These are phyloP conservation scores for Suillus weaverae DNA, from an alignment of 768 basidiomycete species.

Conservation along the genomic window DNA sequence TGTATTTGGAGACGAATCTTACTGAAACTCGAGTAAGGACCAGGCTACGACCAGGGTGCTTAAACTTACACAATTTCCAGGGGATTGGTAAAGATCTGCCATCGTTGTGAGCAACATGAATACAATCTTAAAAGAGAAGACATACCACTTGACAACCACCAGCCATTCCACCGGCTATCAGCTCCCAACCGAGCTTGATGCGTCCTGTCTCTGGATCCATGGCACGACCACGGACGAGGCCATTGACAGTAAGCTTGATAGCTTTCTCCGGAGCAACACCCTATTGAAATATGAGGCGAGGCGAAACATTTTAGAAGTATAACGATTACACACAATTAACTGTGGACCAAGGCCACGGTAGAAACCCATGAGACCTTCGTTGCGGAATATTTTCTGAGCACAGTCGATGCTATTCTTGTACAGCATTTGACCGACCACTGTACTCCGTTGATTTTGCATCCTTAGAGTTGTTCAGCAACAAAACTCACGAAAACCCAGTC, in stretches of 20 bases:
- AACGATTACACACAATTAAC: constrained; percentile 60
- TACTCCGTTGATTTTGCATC: constrained; percentile 97
- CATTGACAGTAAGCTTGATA: constrained; percentile 97
- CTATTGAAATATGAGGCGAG: constrained; percentile 38
- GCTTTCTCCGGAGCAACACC: constrained; percentile 97
- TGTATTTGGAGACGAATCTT: constrained; percentile 96
- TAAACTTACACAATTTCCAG: constrained; percentile 85
- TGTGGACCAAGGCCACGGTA: constrained; percentile 97
- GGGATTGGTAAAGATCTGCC: constrained; percentile 94
- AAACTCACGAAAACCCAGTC: constrained; percentile 5
- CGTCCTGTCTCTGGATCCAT: constrained; percentile 96
- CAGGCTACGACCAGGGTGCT: neutral
- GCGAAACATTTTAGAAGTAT: neutral
- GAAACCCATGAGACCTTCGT: constrained; percentile 94
- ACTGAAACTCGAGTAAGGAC: constrained; percentile 38
- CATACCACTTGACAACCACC: constrained; percentile 98
- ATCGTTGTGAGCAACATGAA: constrained; percentile 16
- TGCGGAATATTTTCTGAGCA: constrained; percentile 87
- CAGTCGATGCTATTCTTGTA: constrained; percentile 98
- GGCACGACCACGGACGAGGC: constrained; percentile 76
- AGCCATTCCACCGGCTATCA: constrained; percentile 88
- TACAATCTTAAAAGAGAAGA: constrained; percentile 21
- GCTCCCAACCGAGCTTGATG: constrained; percentile 88
- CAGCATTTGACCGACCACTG: constrained; percentile 93
- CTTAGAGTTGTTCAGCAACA: constrained; percentile 36